Evolutionary conservation across 2,329 filamentous ascomycete species (phyloP).

Genomic region (Ploettnerulaceae sp.): DNA sequence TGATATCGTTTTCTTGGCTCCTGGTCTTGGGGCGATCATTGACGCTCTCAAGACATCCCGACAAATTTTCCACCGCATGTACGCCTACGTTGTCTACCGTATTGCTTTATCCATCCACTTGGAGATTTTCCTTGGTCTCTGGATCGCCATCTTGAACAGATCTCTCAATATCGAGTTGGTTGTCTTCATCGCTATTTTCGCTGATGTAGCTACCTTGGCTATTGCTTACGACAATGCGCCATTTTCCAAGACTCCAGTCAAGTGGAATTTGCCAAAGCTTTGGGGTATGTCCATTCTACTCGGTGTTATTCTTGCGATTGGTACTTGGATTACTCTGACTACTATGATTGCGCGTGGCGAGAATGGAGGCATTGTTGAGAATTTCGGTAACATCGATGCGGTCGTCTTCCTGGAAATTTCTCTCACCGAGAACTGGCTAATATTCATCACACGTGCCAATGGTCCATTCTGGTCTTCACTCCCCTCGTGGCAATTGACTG

Average conservation of each 20-base stretch:
- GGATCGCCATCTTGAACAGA: slow-evolving; percentile 83
- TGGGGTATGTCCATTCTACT: slow-evolving; percentile 90
- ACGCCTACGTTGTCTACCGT: slow-evolving; percentile 92
- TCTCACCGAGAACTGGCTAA: slow-evolving; percentile 91
- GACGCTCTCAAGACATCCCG: slow-evolving; percentile 89
- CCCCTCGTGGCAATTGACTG: slow-evolving; percentile 77
- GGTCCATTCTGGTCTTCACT: slow-evolving; percentile 88
- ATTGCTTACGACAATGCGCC: slow-evolving; percentile 93
- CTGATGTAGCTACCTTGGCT: slow-evolving; percentile 84
- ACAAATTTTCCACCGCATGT: slow-evolving; percentile 96
- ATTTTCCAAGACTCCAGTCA: slow-evolving; percentile 79
- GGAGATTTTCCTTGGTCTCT: slow-evolving; percentile 86
- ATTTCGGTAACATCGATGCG: slow-evolving; percentile 75
- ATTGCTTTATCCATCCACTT: slow-evolving; percentile 88
- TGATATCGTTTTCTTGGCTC: slow-evolving; percentile 90
- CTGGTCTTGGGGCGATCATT: slow-evolving; percentile 87
- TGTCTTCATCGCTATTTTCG: slow-evolving; percentile 93
- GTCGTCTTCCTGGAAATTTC: slow-evolving; percentile 88
- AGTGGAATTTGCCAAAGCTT: slow-evolving; percentile 92
- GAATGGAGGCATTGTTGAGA: slow-evolving; percentile 82
- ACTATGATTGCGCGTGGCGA: slow-evolving; percentile 69
- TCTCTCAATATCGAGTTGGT: slow-evolving; percentile 81
- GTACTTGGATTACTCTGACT: slow-evolving; percentile 84
- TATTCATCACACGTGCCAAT: slow-evolving; percentile 92
- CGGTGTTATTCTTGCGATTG: slow-evolving; percentile 72